Percentiles rank a stretch among this genome's conserved stretches.
phyloP scores from a whole-genome alignment of 1,284 basidiomycete species.

The Meira miltonrushii region DNA sequence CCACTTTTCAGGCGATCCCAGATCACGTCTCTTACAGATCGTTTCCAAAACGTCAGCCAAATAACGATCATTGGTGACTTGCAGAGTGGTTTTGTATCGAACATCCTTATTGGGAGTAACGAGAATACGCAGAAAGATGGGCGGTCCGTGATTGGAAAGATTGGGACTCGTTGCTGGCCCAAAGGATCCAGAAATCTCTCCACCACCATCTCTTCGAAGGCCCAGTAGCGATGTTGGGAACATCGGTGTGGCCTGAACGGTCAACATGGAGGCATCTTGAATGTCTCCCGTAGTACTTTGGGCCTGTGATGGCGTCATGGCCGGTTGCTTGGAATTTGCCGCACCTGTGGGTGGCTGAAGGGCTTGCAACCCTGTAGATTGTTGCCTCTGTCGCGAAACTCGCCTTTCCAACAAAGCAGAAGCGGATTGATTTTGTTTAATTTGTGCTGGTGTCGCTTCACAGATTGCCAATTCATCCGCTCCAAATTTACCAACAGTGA shows the following conservation, averaged over 20 bases:
- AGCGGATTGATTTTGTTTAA: conserved; percentile 6
- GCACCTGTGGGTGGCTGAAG: not conserved
- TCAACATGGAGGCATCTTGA: too few relatives aligned
- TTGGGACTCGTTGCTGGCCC: too few relatives aligned
- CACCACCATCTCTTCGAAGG: too few relatives aligned
- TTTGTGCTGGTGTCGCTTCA: conserved; percentile 65
- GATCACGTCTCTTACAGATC: conserved; percentile 43
- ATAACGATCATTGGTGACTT: conserved; percentile 73
- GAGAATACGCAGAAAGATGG: conserved; percentile 41
- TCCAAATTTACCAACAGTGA: conserved; percentile 80
- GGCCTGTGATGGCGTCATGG: too few relatives aligned
- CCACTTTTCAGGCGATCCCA: conserved; percentile 42
- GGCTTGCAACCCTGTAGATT: not conserved
- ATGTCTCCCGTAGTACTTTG: too few relatives aligned
- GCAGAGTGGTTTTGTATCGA: conserved; percentile 50
- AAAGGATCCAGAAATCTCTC: too few relatives aligned
- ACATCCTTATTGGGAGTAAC: conserved; percentile 42
- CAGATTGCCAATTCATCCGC: conserved; percentile 85
- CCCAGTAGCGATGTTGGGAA: too few relatives aligned
- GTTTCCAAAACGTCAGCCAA: conserved; percentile 86
- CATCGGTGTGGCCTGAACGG: too few relatives aligned
- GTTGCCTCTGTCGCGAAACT: not conserved
- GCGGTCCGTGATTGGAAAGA: conserved; percentile 9
- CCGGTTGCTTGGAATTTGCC: not conserved
- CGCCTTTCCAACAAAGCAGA: not conserved